Base-by-base conservation (phyloP, 1,284 basidiomycete species). In the Heliocybe sulcata region DNA sequence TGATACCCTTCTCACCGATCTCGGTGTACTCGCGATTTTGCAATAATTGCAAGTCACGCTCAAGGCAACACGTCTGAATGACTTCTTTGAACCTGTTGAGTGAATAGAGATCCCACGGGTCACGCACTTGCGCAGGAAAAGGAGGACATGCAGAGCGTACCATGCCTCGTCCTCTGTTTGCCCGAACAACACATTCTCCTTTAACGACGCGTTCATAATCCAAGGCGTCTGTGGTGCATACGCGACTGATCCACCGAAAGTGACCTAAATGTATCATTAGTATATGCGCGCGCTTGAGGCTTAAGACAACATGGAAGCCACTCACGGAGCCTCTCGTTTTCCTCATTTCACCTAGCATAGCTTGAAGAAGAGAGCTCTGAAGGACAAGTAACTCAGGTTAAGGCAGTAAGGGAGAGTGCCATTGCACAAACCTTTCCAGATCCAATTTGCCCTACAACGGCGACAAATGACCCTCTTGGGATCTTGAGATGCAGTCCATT, bases 1-100 rank as follows among this genome's bases (percentile, higher is more conserved):
- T 90, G 54, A 89, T 82, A 4, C 92, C 91, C 60, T 87, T 83
- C 69, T 94, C 92, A 23, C 92, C 92, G 26, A 95, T 89, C 67
- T 94, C 88, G 0, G 90, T 92, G 53, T 75, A 64, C 59, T 87
- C 84, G 2, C 83, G 82, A 53, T 85, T 67, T 1, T 83, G 80
- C 14, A 91, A 69, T 62, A 87, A 77, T 48, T 78, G 75, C 2
- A 91, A 69, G 64, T 91, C 88, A 51, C 79, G 81, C 56, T 80
- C 76, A 38, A 90, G 68, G 48, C 74, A 75, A 63, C 86, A 91
- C 0, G 87, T 80, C 20, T 75, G 63, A 52, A 88, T 68, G 54
- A 85, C 74, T 31, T 77, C 72, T 3, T 73, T 66, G 64, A 83
- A 79, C 58, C 79, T 82, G 51, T 22, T n/a, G 38, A 42, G 4